Conservation (phyloP, 352 stramenopile species). For the Thalassiosira hispida region DNA sequence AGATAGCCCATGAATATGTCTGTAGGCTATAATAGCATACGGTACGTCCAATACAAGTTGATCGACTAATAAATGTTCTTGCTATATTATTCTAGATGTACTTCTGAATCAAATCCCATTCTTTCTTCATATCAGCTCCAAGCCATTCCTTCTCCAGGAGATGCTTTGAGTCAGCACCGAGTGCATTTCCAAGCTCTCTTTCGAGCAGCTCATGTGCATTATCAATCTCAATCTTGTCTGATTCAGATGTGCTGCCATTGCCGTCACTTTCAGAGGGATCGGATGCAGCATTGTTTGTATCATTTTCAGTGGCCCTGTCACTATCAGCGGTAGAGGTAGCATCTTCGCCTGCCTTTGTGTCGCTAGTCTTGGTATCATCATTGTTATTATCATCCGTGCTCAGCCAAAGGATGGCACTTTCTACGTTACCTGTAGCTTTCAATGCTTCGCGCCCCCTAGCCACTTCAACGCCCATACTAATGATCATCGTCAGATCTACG, state of each 20-base stretch:
- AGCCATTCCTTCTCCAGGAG: conserved; percentile 47
- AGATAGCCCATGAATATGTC: too few relatives aligned
- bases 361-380: neutral
- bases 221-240: neutral
- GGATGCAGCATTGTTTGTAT: neutral
- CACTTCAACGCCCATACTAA: conserved; percentile 51
- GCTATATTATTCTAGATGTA: conserved; percentile 10
- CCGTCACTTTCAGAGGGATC: neutral
- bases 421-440: conserved; percentile 24
- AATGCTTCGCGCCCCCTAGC: conserved; percentile 21
- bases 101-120: conserved; percentile 43
- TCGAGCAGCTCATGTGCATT: conserved; percentile 33
- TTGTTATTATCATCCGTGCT: conserved; percentile 3
- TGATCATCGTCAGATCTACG: conserved; percentile 33
- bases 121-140: conserved; percentile 34
- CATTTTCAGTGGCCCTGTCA: neutral
- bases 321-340: neutral
- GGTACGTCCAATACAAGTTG: too few relatives aligned
- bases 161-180: conserved; percentile 24
- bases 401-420: conserved; percentile 41
- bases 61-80: too few relatives aligned
- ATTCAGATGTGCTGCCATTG: neutral
- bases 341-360: neutral
- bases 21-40: too few relatives aligned
- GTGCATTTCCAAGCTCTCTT: conserved; percentile 30